phyloP scores from a whole-genome alignment of 441 rosid genomes.

The Corymbia calophylla region DNA sequence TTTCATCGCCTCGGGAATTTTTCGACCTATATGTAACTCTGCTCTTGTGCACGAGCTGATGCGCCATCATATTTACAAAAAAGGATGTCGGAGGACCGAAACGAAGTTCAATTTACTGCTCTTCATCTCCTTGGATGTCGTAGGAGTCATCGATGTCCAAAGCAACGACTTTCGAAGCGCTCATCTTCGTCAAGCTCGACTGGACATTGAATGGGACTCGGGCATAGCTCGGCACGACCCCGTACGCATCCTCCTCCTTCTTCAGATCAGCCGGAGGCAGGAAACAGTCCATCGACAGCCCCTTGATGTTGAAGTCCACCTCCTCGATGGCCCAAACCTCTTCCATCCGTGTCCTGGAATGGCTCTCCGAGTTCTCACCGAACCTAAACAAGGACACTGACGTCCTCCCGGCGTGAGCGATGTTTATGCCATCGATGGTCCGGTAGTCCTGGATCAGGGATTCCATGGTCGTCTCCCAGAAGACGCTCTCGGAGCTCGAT shows the following conservation, averaged over 20 bases:
- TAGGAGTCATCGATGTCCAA: constrained; percentile 41
- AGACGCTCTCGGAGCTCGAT: constrained; percentile 33
- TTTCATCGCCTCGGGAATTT: not conserved
- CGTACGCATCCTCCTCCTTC: constrained; percentile 38
- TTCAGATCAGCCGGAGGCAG: constrained; percentile 79
- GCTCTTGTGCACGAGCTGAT: not conserved
- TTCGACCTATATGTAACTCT: not conserved
- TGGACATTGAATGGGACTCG: constrained; percentile 38
- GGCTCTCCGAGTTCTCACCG: constrained; percentile 51
- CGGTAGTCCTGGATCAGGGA: constrained; percentile 65
- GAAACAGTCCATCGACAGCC: constrained; percentile 81
- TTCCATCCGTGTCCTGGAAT: constrained; percentile 82
- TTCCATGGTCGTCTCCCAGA: constrained; percentile 92
- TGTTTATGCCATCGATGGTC: constrained; percentile 62
- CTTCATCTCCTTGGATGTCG: constrained; percentile 7
- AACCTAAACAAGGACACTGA: constrained; percentile 55
- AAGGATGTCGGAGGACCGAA: constrained; percentile 14
- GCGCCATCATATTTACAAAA: not conserved
- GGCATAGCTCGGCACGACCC: constrained; percentile 9
- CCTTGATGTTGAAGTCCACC: constrained; percentile 76
- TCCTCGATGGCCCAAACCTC: constrained; percentile 88
- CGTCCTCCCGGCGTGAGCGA: constrained; percentile 73
- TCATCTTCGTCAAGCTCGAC: constrained; percentile 36
- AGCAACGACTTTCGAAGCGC: constrained; percentile 56
- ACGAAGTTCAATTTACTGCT: constrained; percentile 1